These are phyloP conservation scores for Schizochytrium sp. DNA, from an alignment of 108 stramenopile species.

Conservation along the genomic window DNA sequence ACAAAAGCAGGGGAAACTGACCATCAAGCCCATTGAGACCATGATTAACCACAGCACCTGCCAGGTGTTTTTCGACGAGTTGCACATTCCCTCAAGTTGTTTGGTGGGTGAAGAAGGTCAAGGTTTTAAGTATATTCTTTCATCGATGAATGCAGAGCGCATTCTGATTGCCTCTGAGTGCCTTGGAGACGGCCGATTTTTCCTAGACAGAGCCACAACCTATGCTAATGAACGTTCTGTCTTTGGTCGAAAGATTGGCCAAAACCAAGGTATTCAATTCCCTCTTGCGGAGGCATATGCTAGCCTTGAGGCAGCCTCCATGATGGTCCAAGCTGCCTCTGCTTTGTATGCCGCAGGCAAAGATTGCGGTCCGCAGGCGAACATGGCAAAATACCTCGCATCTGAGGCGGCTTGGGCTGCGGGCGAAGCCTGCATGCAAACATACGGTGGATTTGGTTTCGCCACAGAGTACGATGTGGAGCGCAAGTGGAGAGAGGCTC, in stretches of 20 bases:
- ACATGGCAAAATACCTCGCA: slow-evolving; percentile 59
- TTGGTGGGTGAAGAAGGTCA: slow-evolving; percentile 26
- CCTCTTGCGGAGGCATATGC: slow-evolving; percentile 44
- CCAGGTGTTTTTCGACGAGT: slow-evolving; percentile 38
- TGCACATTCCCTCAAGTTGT: neutral
- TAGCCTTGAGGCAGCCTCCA: slow-evolving; percentile 31
- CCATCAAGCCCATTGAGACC: slow-evolving; percentile 34
- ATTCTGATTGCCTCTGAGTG: slow-evolving; percentile 57
- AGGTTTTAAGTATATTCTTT: slow-evolving; percentile 34
- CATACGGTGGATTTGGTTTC: slow-evolving; percentile 42
- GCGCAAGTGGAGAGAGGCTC: slow-evolving; percentile 52
- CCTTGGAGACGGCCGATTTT: slow-evolving; percentile 38
- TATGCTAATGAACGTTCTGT: slow-evolving; percentile 38
- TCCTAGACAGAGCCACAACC: slow-evolving; percentile 31
- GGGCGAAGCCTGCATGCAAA: slow-evolving; percentile 58
- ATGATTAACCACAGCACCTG: slow-evolving; percentile 57
- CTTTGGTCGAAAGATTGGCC: slow-evolving; percentile 44
- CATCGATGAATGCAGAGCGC: slow-evolving; percentile 49
- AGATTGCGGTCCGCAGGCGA: slow-evolving; percentile 27
- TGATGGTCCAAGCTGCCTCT: slow-evolving; percentile 51
- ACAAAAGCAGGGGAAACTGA: neutral
- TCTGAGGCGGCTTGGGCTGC: slow-evolving; percentile 57
- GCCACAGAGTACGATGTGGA: slow-evolving; percentile 49
- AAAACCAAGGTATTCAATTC: slow-evolving; percentile 56
- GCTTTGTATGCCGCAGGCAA: slow-evolving; percentile 52